A percentile compares a stretch with the other conserved stretches of the same genome.
phyloP scores from a whole-genome alignment of 352 stramenopile species.

The Phytophthora megakarya region DNA sequence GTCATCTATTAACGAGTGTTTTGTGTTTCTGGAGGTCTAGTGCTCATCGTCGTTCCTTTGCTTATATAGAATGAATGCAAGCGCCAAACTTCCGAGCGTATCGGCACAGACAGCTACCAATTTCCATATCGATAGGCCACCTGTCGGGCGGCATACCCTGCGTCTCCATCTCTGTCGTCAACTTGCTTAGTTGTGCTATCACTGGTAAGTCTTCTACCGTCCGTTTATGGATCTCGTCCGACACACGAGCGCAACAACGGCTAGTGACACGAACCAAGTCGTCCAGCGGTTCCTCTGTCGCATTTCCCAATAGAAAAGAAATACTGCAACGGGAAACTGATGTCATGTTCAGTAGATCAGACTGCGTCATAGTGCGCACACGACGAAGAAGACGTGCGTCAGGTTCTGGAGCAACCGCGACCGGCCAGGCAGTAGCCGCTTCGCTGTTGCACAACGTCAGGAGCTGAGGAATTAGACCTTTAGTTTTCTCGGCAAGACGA shows the following conservation, averaged over 20 bases:
- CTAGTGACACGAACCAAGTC: not conserved
- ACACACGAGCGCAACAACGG: not conserved
- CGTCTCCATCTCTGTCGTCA: constrained; percentile 5
- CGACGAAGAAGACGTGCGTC: too few relatives aligned
- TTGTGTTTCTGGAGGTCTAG: not conserved
- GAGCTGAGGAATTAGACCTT: too few relatives aligned
- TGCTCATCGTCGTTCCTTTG: not conserved
- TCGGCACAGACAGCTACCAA: constrained; percentile 1
- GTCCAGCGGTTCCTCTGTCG: not conserved
- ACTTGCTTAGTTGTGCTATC: not conserved
- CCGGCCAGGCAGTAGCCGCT: too few relatives aligned
- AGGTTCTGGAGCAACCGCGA: too few relatives aligned
- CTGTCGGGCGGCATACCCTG: not conserved
- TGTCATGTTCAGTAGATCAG: too few relatives aligned
- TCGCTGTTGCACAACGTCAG: too few relatives aligned
- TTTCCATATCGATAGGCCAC: not conserved
- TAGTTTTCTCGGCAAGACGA: too few relatives aligned
- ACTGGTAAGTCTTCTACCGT: constrained; percentile 1
- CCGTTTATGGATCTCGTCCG: not conserved
- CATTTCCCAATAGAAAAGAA: too few relatives aligned
- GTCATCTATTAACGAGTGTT: constrained; percentile 6
- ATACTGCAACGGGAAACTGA: too few relatives aligned
- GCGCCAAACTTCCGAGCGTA: constrained; percentile 1
- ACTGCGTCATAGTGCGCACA: too few relatives aligned
- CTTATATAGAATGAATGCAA: constrained; percentile 8